phyloP scores from a whole-genome alignment of 306 rosid genomes.

The Sesbania bispinosa region DNA sequence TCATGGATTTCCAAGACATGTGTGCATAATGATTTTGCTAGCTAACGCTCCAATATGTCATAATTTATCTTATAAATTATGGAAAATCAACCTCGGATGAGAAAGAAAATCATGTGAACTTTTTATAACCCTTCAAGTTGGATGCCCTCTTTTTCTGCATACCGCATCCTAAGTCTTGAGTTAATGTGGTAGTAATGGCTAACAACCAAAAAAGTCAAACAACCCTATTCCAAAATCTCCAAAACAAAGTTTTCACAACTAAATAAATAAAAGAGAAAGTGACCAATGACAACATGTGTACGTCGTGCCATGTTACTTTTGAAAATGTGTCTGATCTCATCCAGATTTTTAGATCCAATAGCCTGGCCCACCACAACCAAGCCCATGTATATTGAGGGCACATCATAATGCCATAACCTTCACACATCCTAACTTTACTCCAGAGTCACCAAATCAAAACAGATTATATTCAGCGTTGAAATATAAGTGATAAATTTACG shows the following conservation, averaged over 20 bases:
- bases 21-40: background rate
- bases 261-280: conserved; percentile 19
- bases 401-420: too few relatives aligned
- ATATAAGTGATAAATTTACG: too few relatives aligned
- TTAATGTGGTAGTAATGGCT: conserved; percentile 20
- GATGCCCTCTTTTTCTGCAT: too few relatives aligned
- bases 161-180: conserved; percentile 24
- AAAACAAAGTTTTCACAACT: conserved; percentile 17
- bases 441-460: too few relatives aligned
- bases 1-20: background rate
- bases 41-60: background rate
- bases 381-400: too few relatives aligned
- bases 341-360: conserved; percentile 28
- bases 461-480: too few relatives aligned
- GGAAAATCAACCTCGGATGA: background rate
- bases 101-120: conserved; percentile 8
- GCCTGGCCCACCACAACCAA: conserved; percentile 40
- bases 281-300: conserved; percentile 35
- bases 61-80: background rate
- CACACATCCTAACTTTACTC: too few relatives aligned
- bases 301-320: conserved; percentile 35
- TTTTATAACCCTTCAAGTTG: conserved; percentile 16
- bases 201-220: conserved; percentile 35
- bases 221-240: conserved; percentile 29
- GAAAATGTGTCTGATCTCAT: conserved; percentile 25